Evolutionary conservation across 2,329 filamentous ascomycete species (phyloP), one percentile per base, ranked within the genome.

Genomic region (Emmonsiellopsis sp.): DNA sequence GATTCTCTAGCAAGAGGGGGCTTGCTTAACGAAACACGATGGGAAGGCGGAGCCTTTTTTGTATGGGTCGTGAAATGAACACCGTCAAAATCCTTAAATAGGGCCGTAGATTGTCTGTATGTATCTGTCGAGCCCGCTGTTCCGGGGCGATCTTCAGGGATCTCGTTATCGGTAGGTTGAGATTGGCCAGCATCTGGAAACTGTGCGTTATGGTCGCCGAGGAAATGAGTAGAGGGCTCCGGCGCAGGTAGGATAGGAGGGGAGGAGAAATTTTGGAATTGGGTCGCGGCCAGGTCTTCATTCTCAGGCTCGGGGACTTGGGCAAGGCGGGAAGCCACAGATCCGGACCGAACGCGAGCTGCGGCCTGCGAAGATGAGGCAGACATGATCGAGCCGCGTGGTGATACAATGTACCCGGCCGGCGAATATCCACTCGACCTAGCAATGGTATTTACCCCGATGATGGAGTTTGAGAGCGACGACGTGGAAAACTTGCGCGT

Each of bases 81-180:
- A 42, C 75, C 75, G 62, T 77, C 75, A 52, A 77, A 77, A 57
- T 77, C 74, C 6, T 64, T 68, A 60, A 77, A 77, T 13, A 75
- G 57, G 27, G 64, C 62, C 31, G 61, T 65, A 7, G 71, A 70
- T 58, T 77, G 74, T 44, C 69, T 72, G 55, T 71, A 73, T 32
- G 74, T 76, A 59, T 76, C 74, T 27, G 61, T 67, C 5, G 74
- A 77, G 4, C 67, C 71, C 32, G 71, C 68, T 13, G 70, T 69
- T 2, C 61, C 54, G 11, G 71, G 70, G 13, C 72, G 63, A 45
- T 67, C 65, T 31, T 54, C 46, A 10, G 39, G 32, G 10, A 44
- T 32, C 17, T 45, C 49, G 7, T 45, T n/a, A 31, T 48, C 36
- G 9, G 33, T 27, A 27, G 32, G 33, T 14, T 37, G 34, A 48